Evolutionary conservation across 225 moss, liverwort and hornwort genomes (phyloP).

Genomic region (Physcomitrium patens): DNA sequence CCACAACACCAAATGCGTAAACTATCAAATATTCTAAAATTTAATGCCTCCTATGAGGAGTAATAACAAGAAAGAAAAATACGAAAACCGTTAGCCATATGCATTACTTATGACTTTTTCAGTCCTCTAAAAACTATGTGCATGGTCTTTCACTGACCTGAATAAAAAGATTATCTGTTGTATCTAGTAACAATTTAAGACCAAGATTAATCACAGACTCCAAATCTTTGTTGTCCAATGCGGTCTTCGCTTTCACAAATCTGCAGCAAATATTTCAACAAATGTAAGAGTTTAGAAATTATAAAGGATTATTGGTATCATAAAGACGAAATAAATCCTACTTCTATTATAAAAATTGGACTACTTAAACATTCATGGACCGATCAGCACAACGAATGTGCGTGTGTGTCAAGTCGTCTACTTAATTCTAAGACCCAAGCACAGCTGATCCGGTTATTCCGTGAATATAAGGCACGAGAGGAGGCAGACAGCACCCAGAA

Average conservation of each 20-base stretch:
- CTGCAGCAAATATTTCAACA: conserved; percentile 43
- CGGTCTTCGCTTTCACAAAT: conserved; percentile 72
- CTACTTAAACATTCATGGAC: conserved; percentile 9
- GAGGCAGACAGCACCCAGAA: conserved; percentile 1
- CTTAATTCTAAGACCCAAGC: conserved; percentile 2
- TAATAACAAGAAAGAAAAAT: conserved; percentile 16
- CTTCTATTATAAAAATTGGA: background rate
- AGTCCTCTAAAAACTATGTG: conserved; percentile 1
- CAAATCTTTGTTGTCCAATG: conserved; percentile 61
- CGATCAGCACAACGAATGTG: conserved; percentile 4
- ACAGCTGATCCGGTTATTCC: background rate
- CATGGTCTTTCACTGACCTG: conserved; percentile 52
- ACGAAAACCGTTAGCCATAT: background rate
- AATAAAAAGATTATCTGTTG: conserved; percentile 65
- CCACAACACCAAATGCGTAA: conserved; percentile 15
- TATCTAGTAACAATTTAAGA: conserved; percentile 63
- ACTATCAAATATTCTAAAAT: conserved; percentile 1
- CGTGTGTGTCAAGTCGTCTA: conserved; percentile 2
- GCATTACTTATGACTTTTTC: background rate
- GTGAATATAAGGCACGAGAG: background rate
- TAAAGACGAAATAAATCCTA: conserved; percentile 5
- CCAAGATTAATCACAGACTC: conserved; percentile 54
- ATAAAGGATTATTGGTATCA: background rate
- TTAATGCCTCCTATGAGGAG: conserved; percentile 2
- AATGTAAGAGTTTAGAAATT: background rate